Base-by-base conservation (phyloP, 2,329 filamentous ascomycete species). In the Pseudocercospora macadamiae region DNA sequence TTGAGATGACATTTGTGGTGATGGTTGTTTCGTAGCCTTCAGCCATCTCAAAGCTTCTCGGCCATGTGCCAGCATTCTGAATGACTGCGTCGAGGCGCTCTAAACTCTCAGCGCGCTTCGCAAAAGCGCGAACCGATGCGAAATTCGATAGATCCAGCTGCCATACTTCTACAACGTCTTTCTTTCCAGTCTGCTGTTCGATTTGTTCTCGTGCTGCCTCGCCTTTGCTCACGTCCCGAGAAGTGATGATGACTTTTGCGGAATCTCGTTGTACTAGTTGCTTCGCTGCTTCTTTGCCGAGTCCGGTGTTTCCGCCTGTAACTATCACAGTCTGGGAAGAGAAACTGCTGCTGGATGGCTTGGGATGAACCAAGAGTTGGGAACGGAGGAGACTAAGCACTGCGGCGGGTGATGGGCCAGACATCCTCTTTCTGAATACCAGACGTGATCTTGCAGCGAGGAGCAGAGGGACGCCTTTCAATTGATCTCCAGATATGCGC, bases 1-100 rank as follows among this genome's bases (percentile, higher is more conserved):
- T 82, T 8, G 71, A 74, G 54, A 85, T 71, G 7, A 83, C 79
- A 51, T 86, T 86, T 51, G 82, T 76, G 0, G 79, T 81, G 36
- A 86, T 58, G 0, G 69, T 77, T 8, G 62, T 67, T 70, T 86
- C 83, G 39, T 80, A 71, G 0, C 72, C 77, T 55, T 83, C 80
- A 12, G 64, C 51, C 2, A 34, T 49, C 1, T 68, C 68, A 12
- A 32, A 57, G 14, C 19, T 44, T 25, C 25, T 34, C 12, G 55
- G 28, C 36, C 18, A 28, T n/a, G 52, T 18, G 7, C 55, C 55
- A 9, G 75, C 75, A 62, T 77, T 77, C 54, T 74, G 69, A 21
- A 77, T 55, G 3, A 73, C 64, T 12, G 68, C 65, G 55, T 77
- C 74, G 21, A 75, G 49, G 7, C 73, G 63, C 6, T 66, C 54